Conservation (phyloP, 1,284 basidiomycete species). For the Veloboletus limbatus region DNA sequence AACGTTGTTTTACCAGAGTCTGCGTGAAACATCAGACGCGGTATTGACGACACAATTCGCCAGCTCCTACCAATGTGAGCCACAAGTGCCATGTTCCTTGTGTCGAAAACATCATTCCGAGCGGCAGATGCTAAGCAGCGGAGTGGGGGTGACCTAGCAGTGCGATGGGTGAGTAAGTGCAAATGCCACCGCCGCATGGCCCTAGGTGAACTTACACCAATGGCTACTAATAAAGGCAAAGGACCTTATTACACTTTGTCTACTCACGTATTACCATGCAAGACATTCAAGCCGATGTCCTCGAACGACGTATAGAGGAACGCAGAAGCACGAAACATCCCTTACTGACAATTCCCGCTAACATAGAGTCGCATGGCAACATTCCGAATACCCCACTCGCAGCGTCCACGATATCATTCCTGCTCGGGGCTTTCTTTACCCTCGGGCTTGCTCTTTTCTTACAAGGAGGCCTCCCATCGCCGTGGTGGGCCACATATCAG, state of each 20-base stretch:
- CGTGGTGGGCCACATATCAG: slow-evolving; percentile 73
- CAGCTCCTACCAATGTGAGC: slow-evolving; percentile 71
- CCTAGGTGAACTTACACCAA: neutral
- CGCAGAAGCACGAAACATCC: slow-evolving; percentile 41
- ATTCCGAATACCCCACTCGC: slow-evolving; percentile 84
- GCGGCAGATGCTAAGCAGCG: slow-evolving; percentile 23
- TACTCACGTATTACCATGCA: slow-evolving; percentile 12
- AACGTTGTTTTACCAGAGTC: slow-evolving; percentile 92
- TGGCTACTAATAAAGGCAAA: slow-evolving; percentile 15
- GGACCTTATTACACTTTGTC: neutral
- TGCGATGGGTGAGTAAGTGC: slow-evolving; percentile 1
- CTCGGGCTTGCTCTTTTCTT: slow-evolving; percentile 52
- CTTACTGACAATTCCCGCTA: slow-evolving; percentile 52
- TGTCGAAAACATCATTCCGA: slow-evolving; percentile 35
- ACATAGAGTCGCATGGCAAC: slow-evolving; percentile 48
- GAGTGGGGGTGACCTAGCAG: neutral
- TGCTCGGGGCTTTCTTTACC: slow-evolving; percentile 64
- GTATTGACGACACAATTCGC: neutral
- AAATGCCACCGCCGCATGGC: slow-evolving; percentile 20
- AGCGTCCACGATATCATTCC: slow-evolving; percentile 70
- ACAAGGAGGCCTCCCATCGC: slow-evolving; percentile 41
- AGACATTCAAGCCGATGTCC: slow-evolving; percentile 30
- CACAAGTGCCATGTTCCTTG: slow-evolving; percentile 79
- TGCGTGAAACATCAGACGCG: slow-evolving; percentile 33
- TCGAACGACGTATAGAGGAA: slow-evolving; percentile 49